Evolutionary conservation across 768 basidiomycete genomes (phyloP), one percentile per base, ranked within the genome.

Genomic region (Podaxis mareebaensis): DNA sequence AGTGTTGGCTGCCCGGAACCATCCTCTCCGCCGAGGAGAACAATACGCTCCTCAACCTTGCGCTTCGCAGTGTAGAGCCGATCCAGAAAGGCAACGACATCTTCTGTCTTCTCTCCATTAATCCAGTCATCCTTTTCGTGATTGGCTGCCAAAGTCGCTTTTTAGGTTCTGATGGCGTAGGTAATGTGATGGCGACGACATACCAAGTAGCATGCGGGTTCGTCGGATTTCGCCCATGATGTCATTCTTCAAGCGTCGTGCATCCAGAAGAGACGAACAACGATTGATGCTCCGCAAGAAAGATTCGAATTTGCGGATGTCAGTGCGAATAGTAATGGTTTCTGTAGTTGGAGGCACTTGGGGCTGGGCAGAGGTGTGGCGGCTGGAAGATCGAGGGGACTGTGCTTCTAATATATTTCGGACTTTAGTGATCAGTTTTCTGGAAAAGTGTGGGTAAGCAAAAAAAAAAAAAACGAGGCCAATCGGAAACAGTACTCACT

Each of bases 101-200:
- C 91, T 71, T 95, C 92, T 0, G 91, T 90, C 72, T 84, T 89
- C 72, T 91, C 87, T 5, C 93, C 93, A 61, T 91, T 87, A 66
- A 95, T 94, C 88, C 91, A 92, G 38, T 92, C 92, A 38, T 92
- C 90, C 63, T 92, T 93, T 66, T 93, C 90, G 63, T 94, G 91
- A 68, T 90, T 90, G 20, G 91, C 93, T 92, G 55, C 22, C 38
- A 15, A 28, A 48, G 28, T 39, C 49, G 13, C 8, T 33, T 48
- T 62, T 20, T 40, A 30, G 36, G 24, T n/a, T 13, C 26, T 64
- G 28, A 66, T 51, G 52, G 53, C 36, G 8, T 7, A 28, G 26
- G 51, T 7, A 22, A 13, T 42, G 17, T 13, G 17, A 58, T 33
- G 40, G 53, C 4, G 6, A 40, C 53, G 15, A 63, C 80, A 61